Conservation (phyloP, 257 asterid genomes). For the Phtheirospermum japonicum region DNA sequence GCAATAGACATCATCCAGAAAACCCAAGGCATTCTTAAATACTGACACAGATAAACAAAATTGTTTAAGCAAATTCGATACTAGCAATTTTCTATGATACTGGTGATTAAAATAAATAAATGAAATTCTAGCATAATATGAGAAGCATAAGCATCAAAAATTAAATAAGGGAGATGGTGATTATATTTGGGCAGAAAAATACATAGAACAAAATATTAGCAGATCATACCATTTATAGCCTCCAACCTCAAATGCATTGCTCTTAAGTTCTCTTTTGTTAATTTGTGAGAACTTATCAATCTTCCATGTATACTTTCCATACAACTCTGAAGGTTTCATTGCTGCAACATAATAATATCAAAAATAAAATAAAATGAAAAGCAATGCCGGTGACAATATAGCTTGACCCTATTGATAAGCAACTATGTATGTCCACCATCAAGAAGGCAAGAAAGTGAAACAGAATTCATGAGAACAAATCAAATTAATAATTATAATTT, state of each 20-base stretch:
- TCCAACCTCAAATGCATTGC: slow-evolving; percentile 62
- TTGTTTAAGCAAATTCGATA: background rate
- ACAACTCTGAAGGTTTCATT: slow-evolving; percentile 48
- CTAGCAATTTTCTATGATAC: too few species aligned
- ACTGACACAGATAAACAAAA: background rate
- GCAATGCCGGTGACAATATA: background rate
- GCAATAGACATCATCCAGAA: slow-evolving; percentile 11
- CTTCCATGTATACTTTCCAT: slow-evolving; percentile 59
- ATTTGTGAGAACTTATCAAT: slow-evolving; percentile 55
- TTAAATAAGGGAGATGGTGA: background rate
- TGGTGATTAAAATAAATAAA: too few species aligned
- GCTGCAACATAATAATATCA: slow-evolving; percentile 36
- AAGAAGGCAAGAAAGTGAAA: too few species aligned
- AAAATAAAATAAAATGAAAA: background rate
- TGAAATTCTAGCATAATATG: too few species aligned
- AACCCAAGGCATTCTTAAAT: background rate
- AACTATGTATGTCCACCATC: background rate
- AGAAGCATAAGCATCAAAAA: too few species aligned
- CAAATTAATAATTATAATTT: too few species aligned
- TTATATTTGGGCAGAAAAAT: too few species aligned
- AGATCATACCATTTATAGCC: slow-evolving; percentile 54
- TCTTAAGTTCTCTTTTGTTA: slow-evolving; percentile 56
- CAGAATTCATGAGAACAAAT: too few species aligned
- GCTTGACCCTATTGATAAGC: background rate
- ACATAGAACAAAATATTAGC: too few species aligned